Base-by-base conservation (phyloP, 2,329 filamentous ascomycete species). In the Aspergillus brunneoviolaceus region DNA sequence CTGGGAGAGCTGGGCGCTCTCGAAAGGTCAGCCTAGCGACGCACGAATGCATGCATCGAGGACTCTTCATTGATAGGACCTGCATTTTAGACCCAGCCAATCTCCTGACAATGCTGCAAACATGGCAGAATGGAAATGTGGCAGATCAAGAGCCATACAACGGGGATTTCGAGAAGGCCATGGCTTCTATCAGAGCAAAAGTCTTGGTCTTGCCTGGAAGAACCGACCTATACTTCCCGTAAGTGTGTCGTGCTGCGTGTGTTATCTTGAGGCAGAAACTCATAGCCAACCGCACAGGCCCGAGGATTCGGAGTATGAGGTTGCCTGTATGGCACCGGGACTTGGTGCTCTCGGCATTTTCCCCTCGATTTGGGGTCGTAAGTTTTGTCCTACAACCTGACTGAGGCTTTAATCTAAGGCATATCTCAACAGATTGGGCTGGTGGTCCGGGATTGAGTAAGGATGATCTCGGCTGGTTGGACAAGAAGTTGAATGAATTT, bases 211-310 rank as follows among this genome's bases (percentile, higher is more conserved):
- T 93, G 14, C 90, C 91, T 0, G 77, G 81, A 23, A 86, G 89
- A 70, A 92, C 89, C 0, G 91, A 94, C 70, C 79, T 94, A 4
- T 94, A 94, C 70, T 94, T 95, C 65, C 89, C 90, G 80, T 86
- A 70, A 76, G 83, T 50, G 14, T 33, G 27, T 23, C 25, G 14
- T n/a, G 6, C 39, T 16, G 31, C 11, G 23, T n/a, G n/a, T 45
- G 27, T 29, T 7, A 49, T 16, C 7, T 47, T 31, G 2, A n/a
- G 16, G 19, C 57, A 50, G 29, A 59, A 19, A 35, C 63, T 64
- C 3, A 67, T 42, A 51, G 47, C n/a, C 14, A 25, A 16, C n/a
- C 29, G 6, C 29, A 33, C 54, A 87, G 85, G 55, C 89, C 89
- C 0, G 90, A 93, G 67, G 91, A 93, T 65, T 92, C 89, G 0